These are phyloP conservation scores for Sporopachydermia quercuum DNA, from an alignment of 805 yeast genomes.

Conservation along the genomic window DNA sequence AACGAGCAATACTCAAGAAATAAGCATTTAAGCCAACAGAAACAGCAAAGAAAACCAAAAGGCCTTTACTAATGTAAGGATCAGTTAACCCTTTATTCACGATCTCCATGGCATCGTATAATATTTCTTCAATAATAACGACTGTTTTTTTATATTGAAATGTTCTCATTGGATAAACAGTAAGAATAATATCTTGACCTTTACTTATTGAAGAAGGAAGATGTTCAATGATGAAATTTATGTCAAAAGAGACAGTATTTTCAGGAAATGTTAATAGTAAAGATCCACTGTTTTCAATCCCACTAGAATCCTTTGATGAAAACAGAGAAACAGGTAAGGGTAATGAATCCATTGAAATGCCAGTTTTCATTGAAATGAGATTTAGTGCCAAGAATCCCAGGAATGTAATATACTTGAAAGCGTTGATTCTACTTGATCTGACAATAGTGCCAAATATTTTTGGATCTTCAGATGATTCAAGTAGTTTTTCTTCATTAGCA, in stretches of 20 bases:
- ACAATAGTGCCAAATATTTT: background rate
- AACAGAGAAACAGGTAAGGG: background rate
- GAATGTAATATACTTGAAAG: background rate
- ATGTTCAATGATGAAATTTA: background rate
- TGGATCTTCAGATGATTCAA: background rate
- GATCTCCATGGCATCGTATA: constrained; percentile 34
- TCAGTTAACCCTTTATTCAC: constrained; percentile 64
- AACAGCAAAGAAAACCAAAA: constrained; percentile 56
- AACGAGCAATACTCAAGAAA: constrained; percentile 68
- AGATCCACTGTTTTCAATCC: background rate
- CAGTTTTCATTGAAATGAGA: background rate
- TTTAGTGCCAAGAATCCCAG: constrained; percentile 2
- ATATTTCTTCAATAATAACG: constrained; percentile 46
- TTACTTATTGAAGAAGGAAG: background rate
- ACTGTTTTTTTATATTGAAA: constrained; percentile 43
- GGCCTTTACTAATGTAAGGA: constrained; percentile 61
- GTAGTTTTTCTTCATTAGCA: constrained; percentile 11
- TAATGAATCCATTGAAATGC: background rate
- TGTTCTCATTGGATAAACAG: constrained; percentile 40
- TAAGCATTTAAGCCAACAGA: constrained; percentile 75
- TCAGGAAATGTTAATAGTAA: background rate
- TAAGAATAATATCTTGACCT: constrained; percentile 34
- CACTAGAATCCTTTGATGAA: background rate
- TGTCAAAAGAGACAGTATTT: too few species aligned
- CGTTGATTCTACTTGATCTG: background rate